Base-by-base conservation (phyloP, 139 green algal species). In the Micromonas pusilla region DNA sequence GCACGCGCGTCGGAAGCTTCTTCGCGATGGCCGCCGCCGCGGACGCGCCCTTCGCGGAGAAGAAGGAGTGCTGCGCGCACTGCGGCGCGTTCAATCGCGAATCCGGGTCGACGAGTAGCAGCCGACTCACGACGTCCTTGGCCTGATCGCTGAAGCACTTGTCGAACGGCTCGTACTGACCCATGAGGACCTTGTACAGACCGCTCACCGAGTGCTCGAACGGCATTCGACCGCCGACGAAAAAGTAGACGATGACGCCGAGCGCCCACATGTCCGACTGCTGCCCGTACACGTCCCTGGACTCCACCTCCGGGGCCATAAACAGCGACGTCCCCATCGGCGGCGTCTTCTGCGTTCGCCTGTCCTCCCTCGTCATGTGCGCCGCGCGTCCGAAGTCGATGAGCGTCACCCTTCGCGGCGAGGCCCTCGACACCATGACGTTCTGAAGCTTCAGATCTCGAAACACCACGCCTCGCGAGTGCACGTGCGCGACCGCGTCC, bases 401-500 rank as follows among this genome's bases (percentile, higher is more conserved):
- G 2, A 80, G 38, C n/a, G 26, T 80, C n/a, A 80, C 13, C 34
- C 28, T 30, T 36, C 57, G 52, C 20, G 52, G n/a, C 13, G 73
- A 30, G 5, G 67, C n/a, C 21, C 28, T 28, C 19, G 19, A n/a
- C 19, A 80, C 26, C 60, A 80, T 63, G 25, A 72, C 2, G 74
- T 80, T 80, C 16, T 72, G 57, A 3, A 20, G 62, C 57, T 80
- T 54, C 1, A 80, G 66, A 52, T 80, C 74, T n/a, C 74, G 25
- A 30, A 65, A 80, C 19, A 72, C 31, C 20, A 80, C 37, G 54
- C 31, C 37, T 37, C 60, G 25, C 60, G 74, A 19, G 60, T 80
- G 74, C 62, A 80, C 53, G 72, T 78, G 53, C 72, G 72, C 72
- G 39, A 78, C 72, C 16, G 72, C 72, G 45, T 78, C 72, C 19